Evolutionary conservation across 2,329 filamentous ascomycete species (phyloP), one percentile per base, ranked within the genome.

Genomic region (Tolypocladium paradoxum): DNA sequence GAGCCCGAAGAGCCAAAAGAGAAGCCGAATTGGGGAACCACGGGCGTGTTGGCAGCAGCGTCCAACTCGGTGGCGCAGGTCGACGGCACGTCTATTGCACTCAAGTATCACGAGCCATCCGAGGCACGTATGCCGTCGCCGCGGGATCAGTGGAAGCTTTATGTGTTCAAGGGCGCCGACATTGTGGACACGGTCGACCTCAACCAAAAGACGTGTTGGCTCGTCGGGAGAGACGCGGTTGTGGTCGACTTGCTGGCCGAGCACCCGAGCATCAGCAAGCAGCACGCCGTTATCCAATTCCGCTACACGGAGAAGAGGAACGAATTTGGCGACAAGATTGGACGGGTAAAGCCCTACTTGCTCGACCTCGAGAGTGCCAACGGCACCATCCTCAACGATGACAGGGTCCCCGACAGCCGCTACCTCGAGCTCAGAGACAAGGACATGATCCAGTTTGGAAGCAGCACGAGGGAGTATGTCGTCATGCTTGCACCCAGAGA

Each of bases 251-350:
- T 96, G 54, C 74, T 82, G 2, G 81, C 95, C 8, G 90, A 95
- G 64, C 92, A 99, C 65, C 90, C 91, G 1, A 96, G 90, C 68
- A 84, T 90, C 63, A 95, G 90, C 67, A 95, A 95, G 69, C 93
- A 99, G 70, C 93, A 99, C 68, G 92, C 92, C 1, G 93, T 91
- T 9, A 80, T 99, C 45, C 93, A 99, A 67, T 99, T 99, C 64
- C 83, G 93, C 37, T 85, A 90, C 65, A 82, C 87, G 22, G 87
- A 90, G 63, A 90, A 86, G 70, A 82, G 82, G 56, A 90, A 95
- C 61, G 90, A 96, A 70, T 95, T 81, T 65, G 91, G 90, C 24
- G 91, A 96, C 65, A 87, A 84, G 64, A 77, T 85, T 54, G 89
- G 88, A 24, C 85, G 76, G 56, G 87, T 91, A 47, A 86, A 83